Base-by-base conservation (phyloP, 495 filamentous ascomycete species). In the Monascus purpureus region DNA sequence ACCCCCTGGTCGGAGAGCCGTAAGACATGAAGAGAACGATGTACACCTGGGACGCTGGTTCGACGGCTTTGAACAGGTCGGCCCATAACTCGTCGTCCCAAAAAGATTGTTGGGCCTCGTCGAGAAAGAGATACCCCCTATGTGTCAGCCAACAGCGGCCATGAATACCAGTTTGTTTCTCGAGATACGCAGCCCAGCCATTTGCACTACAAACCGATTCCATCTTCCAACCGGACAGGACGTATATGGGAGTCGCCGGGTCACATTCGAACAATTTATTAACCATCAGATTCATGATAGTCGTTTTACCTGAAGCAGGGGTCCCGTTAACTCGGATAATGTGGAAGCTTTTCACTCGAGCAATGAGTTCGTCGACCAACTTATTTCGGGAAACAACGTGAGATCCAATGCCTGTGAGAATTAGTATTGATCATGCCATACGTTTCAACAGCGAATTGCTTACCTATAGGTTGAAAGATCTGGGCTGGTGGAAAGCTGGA, bases 21-120 rank as follows among this genome's bases (percentile, higher is more conserved):
- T 44, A 40, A n/a, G 37, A 40, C 31, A 33, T 31, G 27, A 44
- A 44, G 25, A 44, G 33, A 23, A 44, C 17, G n/a, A 40, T 33
- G 13, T 23, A 25, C 28, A 14, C 13, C 13, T 35, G 5, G 6
- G 19, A 34, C 13, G 1, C 19, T 16, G 17, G 15, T 28, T 39
- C 27, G 25, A 44, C 22, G 22, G 24, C 19, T 23, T 40, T 44
- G 34, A 44, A 44, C 14, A 44, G 31, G 16, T 31, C 37, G 17
- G 37, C 13, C 33, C 33, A 44, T 29, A 44, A 12, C 17, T 40
- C 4, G 3, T 28, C 13, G 17, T 44, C 37, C 37, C 29, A 33
- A 25, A 37, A 39, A 8, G 37, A 33, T 17, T 37, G 13, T 29
- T 40, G 37, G 8, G 41, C 41, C 26, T 44, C 40, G 20, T 43